Conservation (phyloP, 768 basidiomycete species). For the Pisolithus marmoratus region DNA sequence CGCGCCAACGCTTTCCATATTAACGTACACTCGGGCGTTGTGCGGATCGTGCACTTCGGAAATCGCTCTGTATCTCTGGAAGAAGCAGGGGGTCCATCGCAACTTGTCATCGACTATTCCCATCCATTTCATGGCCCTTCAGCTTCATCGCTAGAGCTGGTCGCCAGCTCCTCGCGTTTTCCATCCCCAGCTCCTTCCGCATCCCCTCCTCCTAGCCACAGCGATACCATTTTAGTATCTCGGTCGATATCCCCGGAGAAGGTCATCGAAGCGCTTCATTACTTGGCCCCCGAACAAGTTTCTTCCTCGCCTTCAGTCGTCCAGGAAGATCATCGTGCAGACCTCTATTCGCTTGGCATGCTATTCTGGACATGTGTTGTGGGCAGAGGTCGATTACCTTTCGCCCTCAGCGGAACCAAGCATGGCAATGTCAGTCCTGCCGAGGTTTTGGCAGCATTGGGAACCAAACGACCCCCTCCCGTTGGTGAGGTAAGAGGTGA, state of each 20-base stretch:
- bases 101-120: constrained; percentile 43
- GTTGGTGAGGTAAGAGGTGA: constrained; percentile 72
- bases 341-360: constrained; percentile 69
- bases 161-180: background rate
- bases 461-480: constrained; percentile 68
- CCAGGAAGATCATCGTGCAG: constrained; percentile 67
- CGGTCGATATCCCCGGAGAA: constrained; percentile 49
- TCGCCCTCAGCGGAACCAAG: background rate
- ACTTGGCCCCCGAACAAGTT: constrained; percentile 73
- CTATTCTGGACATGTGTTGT: constrained; percentile 74
- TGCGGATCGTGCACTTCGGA: constrained; percentile 69
- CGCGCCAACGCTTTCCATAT: constrained; percentile 74
- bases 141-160: background rate
- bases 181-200: background rate
- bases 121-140: background rate
- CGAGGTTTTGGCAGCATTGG: constrained; percentile 65
- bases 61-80: constrained; percentile 70
- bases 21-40: constrained; percentile 62
- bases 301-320: constrained; percentile 61
- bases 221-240: background rate
- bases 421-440: constrained; percentile 29
- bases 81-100: constrained; percentile 65
- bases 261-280: constrained; percentile 71
- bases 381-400: constrained; percentile 44
- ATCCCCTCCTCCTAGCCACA: background rate